phyloP scores from a whole-genome alignment of 179 eudicot species.

The Amaranthus tricolor region DNA sequence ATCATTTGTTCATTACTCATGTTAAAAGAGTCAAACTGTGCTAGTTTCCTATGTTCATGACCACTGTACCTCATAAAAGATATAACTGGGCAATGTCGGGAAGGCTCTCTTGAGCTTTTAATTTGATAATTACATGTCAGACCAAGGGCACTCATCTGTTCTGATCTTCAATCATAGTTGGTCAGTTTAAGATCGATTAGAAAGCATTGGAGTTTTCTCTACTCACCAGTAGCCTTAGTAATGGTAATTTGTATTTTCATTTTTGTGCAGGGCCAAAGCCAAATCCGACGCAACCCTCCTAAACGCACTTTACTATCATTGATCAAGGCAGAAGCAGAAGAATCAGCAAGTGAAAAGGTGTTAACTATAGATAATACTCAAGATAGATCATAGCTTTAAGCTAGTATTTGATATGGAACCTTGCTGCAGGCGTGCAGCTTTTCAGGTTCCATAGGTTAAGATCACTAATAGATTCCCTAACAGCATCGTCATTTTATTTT shows the following conservation, averaged over 20 bases:
- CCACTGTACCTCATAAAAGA: not conserved
- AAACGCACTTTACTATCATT: slow-evolving; percentile 40
- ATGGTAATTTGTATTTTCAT: slow-evolving; percentile 5
- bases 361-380: slow-evolving; percentile 28
- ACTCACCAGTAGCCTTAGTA: slow-evolving; percentile 1
- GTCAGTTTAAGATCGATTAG: not conserved
- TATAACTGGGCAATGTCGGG: not conserved
- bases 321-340: slow-evolving; percentile 41
- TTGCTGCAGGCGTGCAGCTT: slow-evolving; percentile 9
- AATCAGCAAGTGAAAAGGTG: slow-evolving; percentile 26
- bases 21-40: not conserved
- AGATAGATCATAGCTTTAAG: slow-evolving; percentile 21
- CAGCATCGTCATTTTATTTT: not conserved
- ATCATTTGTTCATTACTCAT: not conserved
- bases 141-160: not conserved
- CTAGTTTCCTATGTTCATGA: not conserved
- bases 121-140: not conserved
- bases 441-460: slow-evolving; percentile 16
- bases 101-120: not conserved
- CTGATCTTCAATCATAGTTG: not conserved
- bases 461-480: slow-evolving; percentile 8
- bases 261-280: slow-evolving; percentile 32
- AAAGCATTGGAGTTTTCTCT: not conserved
- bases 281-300: slow-evolving; percentile 35
- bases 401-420: slow-evolving; percentile 15